Percentiles rank a stretch among this genome's conserved stretches.
These are phyloP conservation scores for Pythium dissotocum DNA, from an alignment of 352 stramenopile species.

Conservation along the genomic window DNA sequence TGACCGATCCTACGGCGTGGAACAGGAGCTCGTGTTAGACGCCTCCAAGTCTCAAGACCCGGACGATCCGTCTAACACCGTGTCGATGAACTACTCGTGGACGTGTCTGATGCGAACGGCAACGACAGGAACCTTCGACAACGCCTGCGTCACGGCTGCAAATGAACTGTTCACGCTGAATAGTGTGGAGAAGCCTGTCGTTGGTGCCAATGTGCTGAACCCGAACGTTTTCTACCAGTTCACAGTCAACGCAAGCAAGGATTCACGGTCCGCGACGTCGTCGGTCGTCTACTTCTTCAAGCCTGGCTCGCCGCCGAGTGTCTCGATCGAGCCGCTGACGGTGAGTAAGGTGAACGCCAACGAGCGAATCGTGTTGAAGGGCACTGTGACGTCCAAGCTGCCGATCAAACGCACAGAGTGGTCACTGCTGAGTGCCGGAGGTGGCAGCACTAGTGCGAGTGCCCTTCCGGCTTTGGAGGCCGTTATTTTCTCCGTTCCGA, in stretches of 20 bases:
- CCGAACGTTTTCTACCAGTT: constrained; percentile 61
- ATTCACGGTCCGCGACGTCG: constrained; percentile 34
- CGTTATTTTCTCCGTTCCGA: constrained; percentile 46
- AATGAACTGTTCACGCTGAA: constrained; percentile 26
- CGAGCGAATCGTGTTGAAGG: constrained; percentile 54
- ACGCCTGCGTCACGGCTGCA: constrained; percentile 27
- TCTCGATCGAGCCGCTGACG: constrained; percentile 50
- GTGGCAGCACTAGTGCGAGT: constrained; percentile 3
- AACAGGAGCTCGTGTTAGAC: constrained; percentile 52
- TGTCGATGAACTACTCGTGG: constrained; percentile 48
- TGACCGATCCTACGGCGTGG: constrained; percentile 51
- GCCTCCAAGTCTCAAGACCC: constrained; percentile 54
- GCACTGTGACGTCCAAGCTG: constrained; percentile 46
- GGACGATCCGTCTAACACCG: constrained; percentile 38
- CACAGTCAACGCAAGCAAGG: constrained; percentile 41
- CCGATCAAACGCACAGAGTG: constrained; percentile 45
- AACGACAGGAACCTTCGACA: constrained; percentile 35
- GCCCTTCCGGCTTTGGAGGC: constrained; percentile 21
- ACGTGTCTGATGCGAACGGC: constrained; percentile 33
- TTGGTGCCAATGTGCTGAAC: constrained; percentile 46
- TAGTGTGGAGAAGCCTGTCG: constrained; percentile 31
- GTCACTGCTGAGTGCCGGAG: constrained; percentile 39
- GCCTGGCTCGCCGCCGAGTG: constrained; percentile 47
- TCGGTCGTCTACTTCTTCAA: constrained; percentile 49
- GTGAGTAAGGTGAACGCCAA: constrained; percentile 57